phyloP scores from a whole-genome alignment of 2,329 filamentous ascomycete genomes.

The Xylariaceae sp. region DNA sequence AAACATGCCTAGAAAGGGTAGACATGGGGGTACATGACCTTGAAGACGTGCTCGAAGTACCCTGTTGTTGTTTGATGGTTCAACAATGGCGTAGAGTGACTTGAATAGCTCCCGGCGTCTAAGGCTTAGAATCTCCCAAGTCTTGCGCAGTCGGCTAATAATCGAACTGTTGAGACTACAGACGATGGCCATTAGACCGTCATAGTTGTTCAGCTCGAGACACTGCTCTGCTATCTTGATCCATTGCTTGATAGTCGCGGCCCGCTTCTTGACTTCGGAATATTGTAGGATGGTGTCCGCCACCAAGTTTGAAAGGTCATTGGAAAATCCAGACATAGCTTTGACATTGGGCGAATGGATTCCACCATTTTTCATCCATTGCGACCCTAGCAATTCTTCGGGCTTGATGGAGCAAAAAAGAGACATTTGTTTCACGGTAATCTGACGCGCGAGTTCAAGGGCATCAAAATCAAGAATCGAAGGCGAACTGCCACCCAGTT shows the following conservation, averaged over 20 bases:
- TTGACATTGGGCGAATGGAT: slow-evolving; percentile 82
- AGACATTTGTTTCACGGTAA: slow-evolving; percentile 85
- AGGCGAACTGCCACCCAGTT: slow-evolving; percentile 61
- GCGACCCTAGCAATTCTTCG: slow-evolving; percentile 82
- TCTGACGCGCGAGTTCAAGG: slow-evolving; percentile 81
- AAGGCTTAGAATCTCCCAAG: slow-evolving; percentile 81
- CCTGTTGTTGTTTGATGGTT: slow-evolving; percentile 86
- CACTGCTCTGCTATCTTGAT: slow-evolving; percentile 88
- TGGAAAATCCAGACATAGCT: slow-evolving; percentile 88
- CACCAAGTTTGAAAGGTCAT: slow-evolving; percentile 86
- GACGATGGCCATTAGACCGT: slow-evolving; percentile 93
- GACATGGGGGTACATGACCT: slow-evolving; percentile 81
- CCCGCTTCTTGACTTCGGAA: slow-evolving; percentile 88
- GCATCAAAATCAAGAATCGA: slow-evolving; percentile 87
- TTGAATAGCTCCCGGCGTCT: slow-evolving; percentile 80
- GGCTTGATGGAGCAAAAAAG: slow-evolving; percentile 90
- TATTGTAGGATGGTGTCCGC: slow-evolving; percentile 85
- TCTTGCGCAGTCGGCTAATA: slow-evolving; percentile 79
- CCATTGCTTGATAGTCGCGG: slow-evolving; percentile 92
- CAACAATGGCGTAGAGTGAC: slow-evolving; percentile 74
- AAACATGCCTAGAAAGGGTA: slow-evolving; percentile 95
- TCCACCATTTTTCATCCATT: slow-evolving; percentile 87
- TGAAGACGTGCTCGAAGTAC: slow-evolving; percentile 76
- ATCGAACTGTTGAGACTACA: slow-evolving; percentile 90
- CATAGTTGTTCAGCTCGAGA: slow-evolving; percentile 88